Evolutionary conservation across 192 early-diverging fungal genomes (phyloP).

Genomic region (Ramicandelaber brevisporus): DNA sequence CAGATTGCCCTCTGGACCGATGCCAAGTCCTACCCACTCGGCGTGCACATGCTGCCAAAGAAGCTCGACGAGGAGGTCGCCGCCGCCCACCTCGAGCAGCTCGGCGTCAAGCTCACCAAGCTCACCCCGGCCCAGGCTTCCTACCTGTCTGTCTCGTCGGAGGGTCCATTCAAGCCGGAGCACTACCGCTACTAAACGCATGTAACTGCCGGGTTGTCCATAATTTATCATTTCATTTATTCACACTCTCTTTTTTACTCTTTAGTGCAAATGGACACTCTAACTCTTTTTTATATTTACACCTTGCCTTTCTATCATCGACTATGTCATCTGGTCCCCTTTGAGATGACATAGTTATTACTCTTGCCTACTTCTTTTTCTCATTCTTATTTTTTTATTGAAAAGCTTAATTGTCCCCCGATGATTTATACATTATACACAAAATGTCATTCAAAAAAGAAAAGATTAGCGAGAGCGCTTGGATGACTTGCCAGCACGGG

Average conservation of each 20-base stretch:
- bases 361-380: neutral
- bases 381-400: neutral
- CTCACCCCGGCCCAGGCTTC: conserved; percentile 35
- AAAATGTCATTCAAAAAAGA: too few relatives aligned
- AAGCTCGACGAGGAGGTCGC: conserved; percentile 98
- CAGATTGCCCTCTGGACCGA: conserved; percentile 98
- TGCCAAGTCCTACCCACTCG: conserved; percentile 57
- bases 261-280: neutral
- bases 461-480: too few relatives aligned
- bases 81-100: conserved; percentile 74
- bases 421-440: too few relatives aligned
- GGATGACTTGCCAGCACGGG: too few relatives aligned
- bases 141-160: conserved; percentile 57
- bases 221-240: neutral
- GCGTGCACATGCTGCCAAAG: conserved; percentile 98
- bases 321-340: neutral
- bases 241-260: neutral
- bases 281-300: neutral
- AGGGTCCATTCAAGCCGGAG: conserved; percentile 92
- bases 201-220: neutral
- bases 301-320: neutral
- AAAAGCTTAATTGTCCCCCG: neutral
- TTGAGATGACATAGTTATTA: neutral
- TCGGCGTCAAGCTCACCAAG: conserved; percentile 83
- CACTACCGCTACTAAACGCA: conserved; percentile 75